A percentile compares a stretch with the other conserved stretches of the same genome.
Conservation (phyloP, 1,284 basidiomycete species). For the Mrakiaceae sp. region DNA sequence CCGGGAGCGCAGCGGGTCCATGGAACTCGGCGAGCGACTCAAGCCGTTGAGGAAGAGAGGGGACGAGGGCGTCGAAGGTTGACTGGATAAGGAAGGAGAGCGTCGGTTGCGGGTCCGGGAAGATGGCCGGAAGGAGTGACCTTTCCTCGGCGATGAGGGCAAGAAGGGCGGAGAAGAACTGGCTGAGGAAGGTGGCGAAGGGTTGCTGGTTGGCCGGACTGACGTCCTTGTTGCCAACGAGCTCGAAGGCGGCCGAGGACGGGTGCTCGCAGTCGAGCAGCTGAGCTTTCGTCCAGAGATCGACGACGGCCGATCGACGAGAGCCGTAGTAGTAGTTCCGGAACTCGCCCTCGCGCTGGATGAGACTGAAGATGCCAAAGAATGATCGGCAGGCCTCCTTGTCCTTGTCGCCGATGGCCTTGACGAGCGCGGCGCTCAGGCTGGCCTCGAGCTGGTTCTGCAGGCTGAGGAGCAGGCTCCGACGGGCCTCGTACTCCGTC, state of each 20-base stretch:
- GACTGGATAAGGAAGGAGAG: conserved; percentile 70
- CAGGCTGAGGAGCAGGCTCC: conserved; percentile 70
- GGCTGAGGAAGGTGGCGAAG: conserved; percentile 53
- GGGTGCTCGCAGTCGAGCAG: conserved; percentile 42
- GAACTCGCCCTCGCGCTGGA: conserved; percentile 81
- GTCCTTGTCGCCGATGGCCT: conserved; percentile 62
- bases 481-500: conserved; percentile 70
- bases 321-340: conserved; percentile 85
- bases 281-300: conserved; percentile 52
- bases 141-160: conserved; percentile 58
- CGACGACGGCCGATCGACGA: conserved; percentile 50
- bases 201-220: too few species aligned
- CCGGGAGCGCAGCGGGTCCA: conserved; percentile 50
- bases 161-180: conserved; percentile 53
- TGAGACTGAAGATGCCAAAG: conserved; percentile 74
- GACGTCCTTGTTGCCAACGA: background rate
- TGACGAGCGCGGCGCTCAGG: conserved; percentile 63
- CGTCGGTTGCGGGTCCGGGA: conserved; percentile 52
- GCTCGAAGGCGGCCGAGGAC: conserved; percentile 15
- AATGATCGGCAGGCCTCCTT: conserved; percentile 59
- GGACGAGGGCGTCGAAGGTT: conserved; percentile 61
- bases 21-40: conserved; percentile 52
- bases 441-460: conserved; percentile 89
- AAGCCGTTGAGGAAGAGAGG: conserved; percentile 65
- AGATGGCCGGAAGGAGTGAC: conserved; percentile 62